A percentile compares a stretch with the other conserved stretches of the same genome.
These are phyloP conservation scores for Tothia fuscella DNA, from an alignment of 2,329 filamentous ascomycete genomes.

Conservation along the genomic window DNA sequence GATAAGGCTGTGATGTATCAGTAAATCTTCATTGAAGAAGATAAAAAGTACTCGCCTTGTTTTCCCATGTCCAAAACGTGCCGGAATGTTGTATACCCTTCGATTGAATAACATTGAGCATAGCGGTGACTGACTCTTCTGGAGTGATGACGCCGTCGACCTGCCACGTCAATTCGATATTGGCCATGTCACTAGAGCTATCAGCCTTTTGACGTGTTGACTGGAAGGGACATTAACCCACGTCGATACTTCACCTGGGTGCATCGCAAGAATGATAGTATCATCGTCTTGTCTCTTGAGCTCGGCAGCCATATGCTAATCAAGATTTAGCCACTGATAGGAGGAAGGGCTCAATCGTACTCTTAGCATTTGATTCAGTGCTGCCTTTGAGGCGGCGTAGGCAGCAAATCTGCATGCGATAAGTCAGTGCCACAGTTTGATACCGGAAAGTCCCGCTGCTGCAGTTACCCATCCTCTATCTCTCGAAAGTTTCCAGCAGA, in stretches of 20 bases:
- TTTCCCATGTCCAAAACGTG: conserved; percentile 46
- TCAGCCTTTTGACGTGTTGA: not conserved
- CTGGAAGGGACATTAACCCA: conserved; percentile 17
- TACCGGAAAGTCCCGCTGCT: not conserved
- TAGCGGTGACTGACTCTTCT: conserved; percentile 36
- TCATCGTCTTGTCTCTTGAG: conserved; percentile 37
- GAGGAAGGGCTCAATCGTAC: conserved; percentile 12
- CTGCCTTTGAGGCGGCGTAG: conserved; percentile 45
- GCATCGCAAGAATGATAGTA: conserved; percentile 41
- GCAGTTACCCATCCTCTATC: conserved; percentile 39
- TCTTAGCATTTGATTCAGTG: conserved; percentile 43
- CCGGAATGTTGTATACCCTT: conserved; percentile 38
- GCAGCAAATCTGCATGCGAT: conserved; percentile 34
- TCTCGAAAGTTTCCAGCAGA: conserved; percentile 39
- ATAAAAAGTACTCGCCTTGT: conserved; percentile 27
- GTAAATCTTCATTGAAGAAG: too few species aligned
- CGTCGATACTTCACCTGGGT: conserved; percentile 46
- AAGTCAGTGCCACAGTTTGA: not conserved
- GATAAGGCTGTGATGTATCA: too few species aligned
- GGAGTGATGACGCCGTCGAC: conserved; percentile 41
- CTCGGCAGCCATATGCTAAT: conserved; percentile 42
- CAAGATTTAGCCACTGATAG: not conserved
- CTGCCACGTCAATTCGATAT: conserved; percentile 39
- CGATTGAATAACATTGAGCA: conserved; percentile 39
- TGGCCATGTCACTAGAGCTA: conserved; percentile 37